A percentile compares a stretch with the other conserved stretches of the same genome.
phyloP scores from a whole-genome alignment of 257 asterid genomes.

The Paraleonurus japonicus region DNA sequence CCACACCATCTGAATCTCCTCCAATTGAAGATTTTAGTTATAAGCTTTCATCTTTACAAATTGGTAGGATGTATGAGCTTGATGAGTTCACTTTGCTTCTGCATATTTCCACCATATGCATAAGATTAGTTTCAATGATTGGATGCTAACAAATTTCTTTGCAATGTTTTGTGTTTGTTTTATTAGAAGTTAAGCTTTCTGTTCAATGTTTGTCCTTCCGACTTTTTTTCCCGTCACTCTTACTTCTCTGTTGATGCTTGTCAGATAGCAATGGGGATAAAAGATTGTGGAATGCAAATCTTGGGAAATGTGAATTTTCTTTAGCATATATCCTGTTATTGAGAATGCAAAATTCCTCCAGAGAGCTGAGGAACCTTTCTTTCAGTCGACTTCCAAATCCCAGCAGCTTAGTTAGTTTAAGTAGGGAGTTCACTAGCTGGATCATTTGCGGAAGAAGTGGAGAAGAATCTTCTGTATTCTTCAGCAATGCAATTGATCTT shows the following conservation, averaged over 20 bases:
- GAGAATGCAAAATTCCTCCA: constrained; percentile 53
- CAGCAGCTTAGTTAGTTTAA: constrained; percentile 51
- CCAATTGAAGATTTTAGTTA: constrained; percentile 83
- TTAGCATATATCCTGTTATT: constrained; percentile 65
- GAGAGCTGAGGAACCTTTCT: constrained; percentile 43
- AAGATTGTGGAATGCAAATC: constrained; percentile 70
- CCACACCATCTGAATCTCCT: constrained; percentile 81
- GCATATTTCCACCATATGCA: constrained; percentile 12
- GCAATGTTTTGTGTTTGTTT: not conserved
- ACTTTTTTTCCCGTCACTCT: not conserved
- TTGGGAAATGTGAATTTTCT: constrained; percentile 79
- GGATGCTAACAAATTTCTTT: not conserved
- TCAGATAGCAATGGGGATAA: constrained; percentile 65
- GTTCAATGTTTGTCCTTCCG: constrained; percentile 3
- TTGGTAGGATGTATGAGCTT: constrained; percentile 50
- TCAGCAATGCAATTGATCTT: constrained; percentile 76
- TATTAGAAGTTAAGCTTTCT: constrained; percentile 5
- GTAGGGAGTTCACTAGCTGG: constrained; percentile 88
- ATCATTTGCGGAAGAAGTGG: constrained; percentile 76
- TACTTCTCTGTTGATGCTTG: constrained; percentile 19
- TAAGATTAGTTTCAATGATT: constrained; percentile 3
- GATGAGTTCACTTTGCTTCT: constrained; percentile 14
- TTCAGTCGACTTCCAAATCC: constrained; percentile 53
- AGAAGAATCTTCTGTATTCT: constrained; percentile 74
- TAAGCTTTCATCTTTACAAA: constrained; percentile 84